Evolutionary conservation across 805 yeast species (phyloP), one percentile per base, ranked within the genome.

Genomic region (Yamadazyma takamatsuzukensis): DNA sequence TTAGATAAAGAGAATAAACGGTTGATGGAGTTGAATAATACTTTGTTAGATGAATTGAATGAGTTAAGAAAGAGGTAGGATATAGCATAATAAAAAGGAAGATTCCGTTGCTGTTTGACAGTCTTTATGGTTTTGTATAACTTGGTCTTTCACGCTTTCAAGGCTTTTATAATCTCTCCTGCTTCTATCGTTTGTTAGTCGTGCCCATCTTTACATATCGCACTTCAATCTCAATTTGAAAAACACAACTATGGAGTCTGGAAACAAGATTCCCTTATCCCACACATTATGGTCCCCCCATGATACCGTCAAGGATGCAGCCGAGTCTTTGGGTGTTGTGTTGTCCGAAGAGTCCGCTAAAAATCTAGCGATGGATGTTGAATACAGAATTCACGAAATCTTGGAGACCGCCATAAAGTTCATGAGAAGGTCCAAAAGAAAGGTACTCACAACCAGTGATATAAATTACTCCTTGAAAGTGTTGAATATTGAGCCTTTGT

Each of bases 281-380:
- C 94, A 87, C 57, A 85, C 97, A 1, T 70, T 93, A 39, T 90
- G 97, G 98, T 89, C 97, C 7, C 97, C 97, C 6, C 80, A 84
- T 39, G 97, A 93, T 56, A 93, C 99, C 0, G 96, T 94, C 18
- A 83, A 81, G 50, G 98, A 93, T 65, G 96, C 86, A 11, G 96
- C 97, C 0, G 98, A 93, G 53, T 75, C 87, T 2, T 66, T 93
- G 8, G 98, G 98, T 1, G 70, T 93, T 22, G 77, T 66, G 36
- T 65, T 93, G 29, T 84, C 86, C 19, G 97, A 90, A 33, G 98
- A 94, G 39, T 95, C 90, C 2, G 83, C 96, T 29, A 85, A 87
- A 52, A 86, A 93, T 41, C 65, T 93, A 40, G 97, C 99, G 5
- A 93, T 93, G 98, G 99, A 93, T 55, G 94, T 93, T n/a, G 99